These are phyloP conservation scores for Puccinia hordei DNA, from an alignment of 1,284 basidiomycete species.

Conservation along the genomic window DNA sequence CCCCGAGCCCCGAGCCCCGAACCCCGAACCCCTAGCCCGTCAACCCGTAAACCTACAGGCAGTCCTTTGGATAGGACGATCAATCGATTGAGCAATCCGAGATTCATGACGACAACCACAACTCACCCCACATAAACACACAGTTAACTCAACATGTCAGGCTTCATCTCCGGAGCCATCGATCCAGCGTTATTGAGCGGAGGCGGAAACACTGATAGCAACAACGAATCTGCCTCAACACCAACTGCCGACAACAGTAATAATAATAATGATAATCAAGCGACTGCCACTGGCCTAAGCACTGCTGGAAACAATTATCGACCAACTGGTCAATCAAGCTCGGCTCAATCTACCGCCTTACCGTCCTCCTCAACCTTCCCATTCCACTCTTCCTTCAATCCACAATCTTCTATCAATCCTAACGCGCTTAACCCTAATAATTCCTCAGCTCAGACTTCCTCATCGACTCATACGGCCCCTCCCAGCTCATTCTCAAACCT, in stretches of 20 bases:
- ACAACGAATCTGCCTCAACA: background rate
- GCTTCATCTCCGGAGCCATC: constrained; percentile 46
- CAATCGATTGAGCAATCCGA: background rate
- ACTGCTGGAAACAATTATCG: background rate
- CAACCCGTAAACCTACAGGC: no score
- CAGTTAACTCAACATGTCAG: constrained; percentile 20
- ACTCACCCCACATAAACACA: background rate
- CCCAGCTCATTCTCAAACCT: no score
- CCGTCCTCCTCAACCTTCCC: background rate
- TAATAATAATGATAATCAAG: background rate
- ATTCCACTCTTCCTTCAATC: background rate
- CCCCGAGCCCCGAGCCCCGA: no score
- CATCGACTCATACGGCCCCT: no score
- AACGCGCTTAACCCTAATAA: no score
- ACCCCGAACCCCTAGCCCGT: no score
- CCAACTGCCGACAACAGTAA: background rate
- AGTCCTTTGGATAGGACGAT: no score
- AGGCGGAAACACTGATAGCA: constrained; percentile 5
- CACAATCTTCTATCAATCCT: no score
- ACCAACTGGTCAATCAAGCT: background rate
- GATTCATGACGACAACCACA: background rate
- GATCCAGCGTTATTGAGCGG: constrained; percentile 48
- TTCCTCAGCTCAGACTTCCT: no score
- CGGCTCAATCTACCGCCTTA: background rate
- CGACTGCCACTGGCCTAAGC: background rate